Percentiles rank a stretch among this genome's conserved stretches.
Evolutionary conservation across 148 eudicot genomes (phyloP).

Genomic region (Selenicereus undatus): DNA sequence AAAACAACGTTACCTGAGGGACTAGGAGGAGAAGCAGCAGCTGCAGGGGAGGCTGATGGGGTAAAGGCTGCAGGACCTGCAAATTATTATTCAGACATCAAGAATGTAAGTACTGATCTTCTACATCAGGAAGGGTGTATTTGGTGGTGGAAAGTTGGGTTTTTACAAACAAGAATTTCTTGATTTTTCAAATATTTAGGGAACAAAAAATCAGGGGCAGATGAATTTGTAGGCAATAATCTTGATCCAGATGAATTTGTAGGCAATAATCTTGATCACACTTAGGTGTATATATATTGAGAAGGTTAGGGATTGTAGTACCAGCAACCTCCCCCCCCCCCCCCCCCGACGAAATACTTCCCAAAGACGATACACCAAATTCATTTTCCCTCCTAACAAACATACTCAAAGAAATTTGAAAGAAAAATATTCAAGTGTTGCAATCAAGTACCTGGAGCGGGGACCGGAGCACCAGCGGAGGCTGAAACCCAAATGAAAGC

Average conservation of each 20-base stretch:
- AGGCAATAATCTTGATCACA: too few relatives aligned
- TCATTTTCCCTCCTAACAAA: not conserved
- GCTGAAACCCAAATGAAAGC: slow-evolving; percentile 37
- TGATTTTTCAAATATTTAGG: too few relatives aligned
- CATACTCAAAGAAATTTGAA: not conserved
- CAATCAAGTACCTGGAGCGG: slow-evolving; percentile 66
- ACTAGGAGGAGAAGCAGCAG: slow-evolving; percentile 35
- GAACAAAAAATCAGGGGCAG: too few relatives aligned
- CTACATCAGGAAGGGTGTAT: not conserved
- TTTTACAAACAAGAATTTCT: too few relatives aligned
- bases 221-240: not conserved
- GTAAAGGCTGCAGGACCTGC: slow-evolving; percentile 46
- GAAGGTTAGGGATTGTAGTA: too few relatives aligned
- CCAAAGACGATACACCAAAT: not conserved
- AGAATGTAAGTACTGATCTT: not conserved
- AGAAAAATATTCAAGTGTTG: not conserved
- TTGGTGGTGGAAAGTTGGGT: too few relatives aligned
- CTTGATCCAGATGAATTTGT: not conserved
- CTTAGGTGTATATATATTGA: too few relatives aligned
- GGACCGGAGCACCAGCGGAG: slow-evolving; percentile 48
- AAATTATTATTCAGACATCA: not conserved
- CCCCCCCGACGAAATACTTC: not conserved
- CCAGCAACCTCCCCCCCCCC: too few relatives aligned
- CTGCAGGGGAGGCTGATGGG: slow-evolving; percentile 43
- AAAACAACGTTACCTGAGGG: slow-evolving; percentile 28